Conservation (phyloP, 2,329 filamentous ascomycete species). For the Colletotrichum lentis region DNA sequence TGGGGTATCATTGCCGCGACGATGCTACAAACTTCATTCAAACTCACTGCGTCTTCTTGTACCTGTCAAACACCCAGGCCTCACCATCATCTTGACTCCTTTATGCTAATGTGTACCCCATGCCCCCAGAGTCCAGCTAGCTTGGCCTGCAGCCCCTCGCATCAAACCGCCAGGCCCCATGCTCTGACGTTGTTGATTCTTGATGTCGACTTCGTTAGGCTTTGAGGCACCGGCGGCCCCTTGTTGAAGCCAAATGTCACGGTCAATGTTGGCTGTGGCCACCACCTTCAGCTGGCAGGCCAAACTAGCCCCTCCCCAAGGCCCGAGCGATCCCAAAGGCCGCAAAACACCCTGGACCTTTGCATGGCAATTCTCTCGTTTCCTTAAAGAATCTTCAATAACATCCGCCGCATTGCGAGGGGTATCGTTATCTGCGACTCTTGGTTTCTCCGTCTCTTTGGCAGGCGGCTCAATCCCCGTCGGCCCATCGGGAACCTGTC, state of each 20-base stretch:
- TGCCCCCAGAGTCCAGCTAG: conserved; percentile 68
- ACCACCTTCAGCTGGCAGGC: conserved; percentile 73
- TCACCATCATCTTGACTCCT: conserved; percentile 40
- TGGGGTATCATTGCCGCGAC: conserved; percentile 27
- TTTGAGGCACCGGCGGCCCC: conserved; percentile 69
- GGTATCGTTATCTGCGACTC: conserved; percentile 46
- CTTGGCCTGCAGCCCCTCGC: conserved; percentile 50
- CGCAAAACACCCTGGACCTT: conserved; percentile 67
- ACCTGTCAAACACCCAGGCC: background rate
- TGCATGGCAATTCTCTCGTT: conserved; percentile 36
- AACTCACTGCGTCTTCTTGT: background rate
- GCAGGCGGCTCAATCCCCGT: conserved; percentile 31
- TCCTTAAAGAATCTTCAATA: conserved; percentile 64
- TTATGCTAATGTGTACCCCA: conserved; percentile 60
- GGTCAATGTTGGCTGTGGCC: conserved; percentile 74
- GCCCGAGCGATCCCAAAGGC: conserved; percentile 73
- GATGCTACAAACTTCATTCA: background rate
- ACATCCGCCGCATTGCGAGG: conserved; percentile 59
- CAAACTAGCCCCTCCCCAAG: conserved; percentile 79
- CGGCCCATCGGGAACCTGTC: conserved; percentile 39
- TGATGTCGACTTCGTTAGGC: conserved; percentile 66
- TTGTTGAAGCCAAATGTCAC: conserved; percentile 74
- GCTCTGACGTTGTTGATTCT: conserved; percentile 69
- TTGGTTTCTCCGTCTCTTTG: conserved; percentile 37
- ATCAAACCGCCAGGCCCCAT: conserved; percentile 65